Evolutionary conservation across 2,329 filamentous ascomycete genomes (phyloP).

Genomic region (Aspergillus spinulosporus): DNA sequence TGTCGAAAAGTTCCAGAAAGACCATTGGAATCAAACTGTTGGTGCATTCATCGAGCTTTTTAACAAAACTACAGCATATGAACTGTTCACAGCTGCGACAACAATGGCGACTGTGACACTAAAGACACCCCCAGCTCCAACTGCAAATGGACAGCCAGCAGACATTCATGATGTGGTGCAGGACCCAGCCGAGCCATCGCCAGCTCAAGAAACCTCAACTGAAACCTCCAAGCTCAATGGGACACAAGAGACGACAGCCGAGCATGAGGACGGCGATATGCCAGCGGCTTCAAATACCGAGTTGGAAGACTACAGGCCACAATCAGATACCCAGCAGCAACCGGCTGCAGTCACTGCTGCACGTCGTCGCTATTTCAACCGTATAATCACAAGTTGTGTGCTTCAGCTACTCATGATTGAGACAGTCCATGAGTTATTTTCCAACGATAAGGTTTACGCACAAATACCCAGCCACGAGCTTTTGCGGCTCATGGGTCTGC

Average conservation of each 20-base stretch:
- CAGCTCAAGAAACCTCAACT: constrained; percentile 25
- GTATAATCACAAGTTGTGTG: constrained; percentile 98
- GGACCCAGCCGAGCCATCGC: constrained; percentile 25
- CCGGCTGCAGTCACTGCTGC: constrained; percentile 91
- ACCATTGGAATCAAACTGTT: constrained; percentile 93
- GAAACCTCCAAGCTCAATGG: constrained; percentile 32
- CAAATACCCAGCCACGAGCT: constrained; percentile 90
- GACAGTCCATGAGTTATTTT: constrained; percentile 97
- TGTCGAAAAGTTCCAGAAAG: constrained; percentile 81
- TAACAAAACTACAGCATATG: constrained; percentile 88
- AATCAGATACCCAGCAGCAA: constrained; percentile 75
- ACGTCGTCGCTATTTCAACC: constrained; percentile 93
- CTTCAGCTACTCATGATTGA: constrained; percentile 98
- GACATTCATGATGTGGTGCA: constrained; percentile 28
- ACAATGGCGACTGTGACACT: constrained; percentile 51
- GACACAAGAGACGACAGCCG: constrained; percentile 28
- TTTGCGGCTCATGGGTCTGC: constrained; percentile 83
- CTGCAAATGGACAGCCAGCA: constrained; percentile 32
- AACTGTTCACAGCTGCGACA: constrained; percentile 83
- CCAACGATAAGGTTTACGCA: constrained; percentile 90
- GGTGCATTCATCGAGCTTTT: constrained; percentile 95
- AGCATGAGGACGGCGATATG: constrained; percentile 37
- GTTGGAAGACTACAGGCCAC: constrained; percentile 85
- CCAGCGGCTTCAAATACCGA: constrained; percentile 43
- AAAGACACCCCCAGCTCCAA: constrained; percentile 28